Percentiles rank a stretch among this genome's conserved stretches.
phyloP scores from a whole-genome alignment of 2,329 filamentous ascomycete species.

The Penicillium sp. region DNA sequence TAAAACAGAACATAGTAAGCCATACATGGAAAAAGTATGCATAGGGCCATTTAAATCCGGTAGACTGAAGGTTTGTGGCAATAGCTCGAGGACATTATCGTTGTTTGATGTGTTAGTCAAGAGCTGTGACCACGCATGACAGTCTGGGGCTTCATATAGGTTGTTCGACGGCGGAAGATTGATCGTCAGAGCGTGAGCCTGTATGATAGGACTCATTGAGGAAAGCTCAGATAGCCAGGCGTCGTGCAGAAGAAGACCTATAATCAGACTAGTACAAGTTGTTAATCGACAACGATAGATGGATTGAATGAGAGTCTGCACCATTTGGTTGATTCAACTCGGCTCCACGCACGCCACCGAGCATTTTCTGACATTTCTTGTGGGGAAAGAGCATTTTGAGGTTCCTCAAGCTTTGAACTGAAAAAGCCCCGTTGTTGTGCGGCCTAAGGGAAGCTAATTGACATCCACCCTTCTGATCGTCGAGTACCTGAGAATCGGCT shows the following conservation, averaged over 20 bases:
- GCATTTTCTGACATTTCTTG: background rate
- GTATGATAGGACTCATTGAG: constrained; percentile 4
- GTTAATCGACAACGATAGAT: background rate
- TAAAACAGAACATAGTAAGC: constrained; percentile 8
- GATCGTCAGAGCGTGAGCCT: background rate
- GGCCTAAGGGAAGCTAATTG: background rate
- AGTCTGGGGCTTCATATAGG: background rate
- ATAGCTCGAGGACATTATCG: background rate
- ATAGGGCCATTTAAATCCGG: background rate
- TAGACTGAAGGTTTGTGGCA: background rate
- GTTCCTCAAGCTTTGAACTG: background rate
- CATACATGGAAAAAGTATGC: constrained; percentile 9
- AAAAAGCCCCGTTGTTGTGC: constrained; percentile 3
- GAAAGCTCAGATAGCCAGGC: constrained; percentile 11
- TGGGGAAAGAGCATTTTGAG: background rate
- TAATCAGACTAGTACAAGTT: constrained; percentile 2
- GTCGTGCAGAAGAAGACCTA: constrained; percentile 10
- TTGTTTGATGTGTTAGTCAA: background rate
- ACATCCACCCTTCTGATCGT: background rate
- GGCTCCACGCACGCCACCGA: constrained; percentile 7
- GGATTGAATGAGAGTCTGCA: background rate
- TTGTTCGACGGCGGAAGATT: background rate
- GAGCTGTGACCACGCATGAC: background rate
- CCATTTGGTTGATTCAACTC: constrained; percentile 9
- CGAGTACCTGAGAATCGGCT: background rate